Conservation (phyloP, 139 green algal genomes). For the Volvox reticuliferus region DNA sequence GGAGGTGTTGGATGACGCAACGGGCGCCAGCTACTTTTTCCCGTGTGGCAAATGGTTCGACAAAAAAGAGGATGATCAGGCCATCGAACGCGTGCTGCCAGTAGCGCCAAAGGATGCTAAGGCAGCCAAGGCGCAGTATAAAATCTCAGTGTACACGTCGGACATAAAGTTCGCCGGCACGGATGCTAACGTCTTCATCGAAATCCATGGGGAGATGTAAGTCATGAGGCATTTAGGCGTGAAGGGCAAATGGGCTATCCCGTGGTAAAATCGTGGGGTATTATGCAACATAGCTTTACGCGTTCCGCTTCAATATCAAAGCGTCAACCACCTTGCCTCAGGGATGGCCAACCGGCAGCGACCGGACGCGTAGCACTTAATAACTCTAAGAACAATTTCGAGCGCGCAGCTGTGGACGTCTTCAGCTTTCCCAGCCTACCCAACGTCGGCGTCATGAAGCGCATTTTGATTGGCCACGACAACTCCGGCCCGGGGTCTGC, state of each 20-base stretch:
- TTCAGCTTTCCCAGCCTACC: slow-evolving; percentile 62
- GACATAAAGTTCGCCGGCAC: slow-evolving; percentile 74
- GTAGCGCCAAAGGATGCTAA: slow-evolving; percentile 48
- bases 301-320: too few species aligned
- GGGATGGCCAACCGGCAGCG: slow-evolving; percentile 50
- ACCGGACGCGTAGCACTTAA: slow-evolving; percentile 55
- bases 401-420: slow-evolving; percentile 65
- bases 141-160: slow-evolving; percentile 61
- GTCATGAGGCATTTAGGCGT: neutral
- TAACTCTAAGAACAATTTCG: slow-evolving; percentile 71
- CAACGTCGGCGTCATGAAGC: slow-evolving; percentile 63
- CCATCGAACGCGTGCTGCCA: slow-evolving; percentile 56
- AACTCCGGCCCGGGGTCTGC: slow-evolving; percentile 63
- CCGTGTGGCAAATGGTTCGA: slow-evolving; percentile 67
- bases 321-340: neutral
- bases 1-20: slow-evolving; percentile 62
- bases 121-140: slow-evolving; percentile 59
- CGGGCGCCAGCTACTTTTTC: slow-evolving; percentile 63
- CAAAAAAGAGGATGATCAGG: slow-evolving; percentile 50
- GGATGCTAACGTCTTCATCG: slow-evolving; percentile 77
- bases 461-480: slow-evolving; percentile 75
- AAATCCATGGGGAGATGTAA: slow-evolving; percentile 61
- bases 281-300: too few species aligned
- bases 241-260: too few species aligned
- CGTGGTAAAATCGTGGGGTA: too few species aligned